Base-by-base conservation (phyloP, 805 yeast genomes). In the Aciculoconidium aculeatum region DNA sequence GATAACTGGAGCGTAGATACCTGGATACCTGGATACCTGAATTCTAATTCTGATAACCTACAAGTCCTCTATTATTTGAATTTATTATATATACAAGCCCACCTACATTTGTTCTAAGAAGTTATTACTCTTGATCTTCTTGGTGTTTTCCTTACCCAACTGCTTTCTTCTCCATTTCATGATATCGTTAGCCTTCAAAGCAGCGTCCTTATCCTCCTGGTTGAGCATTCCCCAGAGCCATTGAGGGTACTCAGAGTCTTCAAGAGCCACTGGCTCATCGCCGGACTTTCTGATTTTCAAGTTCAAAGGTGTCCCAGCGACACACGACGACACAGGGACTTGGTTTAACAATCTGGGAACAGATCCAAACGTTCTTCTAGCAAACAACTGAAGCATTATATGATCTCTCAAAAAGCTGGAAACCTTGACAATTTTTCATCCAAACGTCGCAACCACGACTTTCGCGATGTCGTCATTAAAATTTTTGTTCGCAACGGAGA, bases 201-300 rank as follows among this genome's bases (percentile, higher is more conserved):
- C 64, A 15, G 64, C 70, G 33, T 67, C 63, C 47, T 74, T 77
- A n/a, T 72, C 72, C 21, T 72, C 71, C 29, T 71, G 63, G 53
- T 88, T 94, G 17, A 87, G 69, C 27, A 84, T 65, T 4, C 70
- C 74, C 97, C 97, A 92, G 30, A 90, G 67, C 98, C 98, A 90
- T 25, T 71, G 83, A 4, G 98, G 98, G 51, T 90, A 90, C 46
- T 88, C 95, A 21, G 65, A 65, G 52, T 92, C 97, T 37, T 80
- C 85, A 31, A 81, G 56, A 2, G 97, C 97, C 4, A 85, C 77
- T 6, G 94, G 86, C 44, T 87, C 96, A 36, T 79, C 75, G n/a
- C 90, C 94, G 20, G 70, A 67, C 49, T 86, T 87, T 49, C 73
- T 73, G 24, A 90, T 69, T 44, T 82, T 81, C 46, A 87, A 59